phyloP scores from a whole-genome alignment of 2,329 filamentous ascomycete species.

The Helicocarpus griseus region DNA sequence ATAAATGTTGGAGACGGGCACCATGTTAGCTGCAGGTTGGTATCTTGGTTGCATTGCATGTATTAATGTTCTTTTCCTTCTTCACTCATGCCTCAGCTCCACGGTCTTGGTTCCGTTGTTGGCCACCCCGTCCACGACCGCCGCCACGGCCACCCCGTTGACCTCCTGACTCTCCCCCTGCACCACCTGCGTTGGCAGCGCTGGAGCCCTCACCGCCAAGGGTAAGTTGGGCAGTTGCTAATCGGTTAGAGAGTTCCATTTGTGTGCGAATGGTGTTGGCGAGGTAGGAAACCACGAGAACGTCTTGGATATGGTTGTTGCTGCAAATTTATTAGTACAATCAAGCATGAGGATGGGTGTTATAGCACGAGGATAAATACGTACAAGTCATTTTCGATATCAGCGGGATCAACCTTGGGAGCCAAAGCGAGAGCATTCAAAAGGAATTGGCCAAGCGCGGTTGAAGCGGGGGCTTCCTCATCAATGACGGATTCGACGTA shows the following conservation, averaged over 20 bases:
- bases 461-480: constrained; percentile 79
- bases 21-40: background rate
- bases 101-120: constrained; percentile 26
- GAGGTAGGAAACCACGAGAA: constrained; percentile 94
- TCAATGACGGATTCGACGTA: constrained; percentile 88
- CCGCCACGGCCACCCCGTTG: constrained; percentile 27
- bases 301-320: constrained; percentile 99
- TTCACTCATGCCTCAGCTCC: background rate
- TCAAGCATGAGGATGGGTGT: constrained; percentile 3
- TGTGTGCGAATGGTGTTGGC: constrained; percentile 98
- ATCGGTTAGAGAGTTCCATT: constrained; percentile 91
- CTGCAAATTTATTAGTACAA: constrained; percentile 33
- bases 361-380: constrained; percentile 22
- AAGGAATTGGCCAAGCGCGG: constrained; percentile 85
- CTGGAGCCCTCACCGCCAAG: constrained; percentile 41
- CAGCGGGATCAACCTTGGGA: constrained; percentile 82
- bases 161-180: constrained; percentile 24
- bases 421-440: constrained; percentile 88
- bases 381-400: constrained; percentile 90
- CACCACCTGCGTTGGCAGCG: constrained; percentile 13
- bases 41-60: background rate
- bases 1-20: background rate
- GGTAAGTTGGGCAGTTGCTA: constrained; percentile 68
- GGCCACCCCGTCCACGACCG: constrained; percentile 34
- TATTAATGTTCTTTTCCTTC: background rate